Evolutionary conservation across 2,329 filamentous ascomycete species (phyloP).

Genomic region (Blumeria hordei): DNA sequence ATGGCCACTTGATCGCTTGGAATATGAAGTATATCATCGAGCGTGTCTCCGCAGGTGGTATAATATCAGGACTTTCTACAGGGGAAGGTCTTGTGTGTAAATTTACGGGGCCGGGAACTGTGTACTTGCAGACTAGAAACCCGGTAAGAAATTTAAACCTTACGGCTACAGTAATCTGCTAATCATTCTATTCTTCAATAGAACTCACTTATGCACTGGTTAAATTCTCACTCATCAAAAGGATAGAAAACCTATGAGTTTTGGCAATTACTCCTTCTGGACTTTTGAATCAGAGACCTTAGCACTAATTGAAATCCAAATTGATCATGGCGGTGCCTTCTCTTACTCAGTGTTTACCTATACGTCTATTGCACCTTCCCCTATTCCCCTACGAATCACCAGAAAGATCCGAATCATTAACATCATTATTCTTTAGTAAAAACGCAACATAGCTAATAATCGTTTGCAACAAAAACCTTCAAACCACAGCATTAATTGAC

Average conservation of each 20-base stretch:
- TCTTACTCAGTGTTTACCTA: no score
- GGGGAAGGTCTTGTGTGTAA: conserved; percentile 85
- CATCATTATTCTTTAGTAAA: no score
- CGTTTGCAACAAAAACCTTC: no score
- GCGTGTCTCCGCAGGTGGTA: conserved; percentile 68
- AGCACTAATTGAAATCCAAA: no score
- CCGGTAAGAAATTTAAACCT: conserved; percentile 23
- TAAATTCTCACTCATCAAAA: conserved; percentile 10
- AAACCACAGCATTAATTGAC: no score
- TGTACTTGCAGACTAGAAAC: conserved; percentile 86
- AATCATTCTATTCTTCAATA: conserved; percentile 1
- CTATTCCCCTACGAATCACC: no score
- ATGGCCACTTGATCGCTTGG: conserved; percentile 87
- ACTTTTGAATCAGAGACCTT: no score
- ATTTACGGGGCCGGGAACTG: conserved; percentile 72
- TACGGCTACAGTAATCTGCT: background rate
- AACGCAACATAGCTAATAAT: no score
- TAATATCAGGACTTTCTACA: conserved; percentile 66
- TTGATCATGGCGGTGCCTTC: no score
- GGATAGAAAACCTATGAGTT: conserved; percentile 4
- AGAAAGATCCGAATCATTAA: no score
- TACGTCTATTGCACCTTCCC: no score
- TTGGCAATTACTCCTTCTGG: no score
- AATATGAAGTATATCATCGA: conserved; percentile 87
- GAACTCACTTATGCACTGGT: conserved; percentile 12